Evolutionary conservation across 805 yeast species (phyloP), one percentile per base, ranked within the genome.

Genomic region (Kodamaea neixiangensis): DNA sequence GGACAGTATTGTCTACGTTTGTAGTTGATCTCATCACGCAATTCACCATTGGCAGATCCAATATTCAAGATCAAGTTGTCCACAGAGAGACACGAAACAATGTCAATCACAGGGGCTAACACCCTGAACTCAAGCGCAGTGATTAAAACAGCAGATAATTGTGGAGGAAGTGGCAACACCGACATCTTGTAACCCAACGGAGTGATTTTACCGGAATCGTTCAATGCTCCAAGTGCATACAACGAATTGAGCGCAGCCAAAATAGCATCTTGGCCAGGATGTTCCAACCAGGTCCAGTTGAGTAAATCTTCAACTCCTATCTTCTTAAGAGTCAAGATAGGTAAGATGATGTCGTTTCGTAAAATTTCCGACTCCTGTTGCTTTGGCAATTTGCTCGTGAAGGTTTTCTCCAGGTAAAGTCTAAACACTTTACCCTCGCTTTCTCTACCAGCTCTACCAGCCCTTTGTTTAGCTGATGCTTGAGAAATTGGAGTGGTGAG

Each of bases 371-470:
- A 93, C 61, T 93, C 98, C 4, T 96, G 93, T 62, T 90, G 94
- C 44, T 76, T 72, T 0, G 87, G 84, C 48, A 94, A 71, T 31
- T 62, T 57, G 55, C 78, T 78, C 3, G 67, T 52, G 59, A 81
- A 93, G 51, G 88, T 86, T 1, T 71, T 64, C 59, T 93, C 98
- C 45, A 88, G 83, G 66, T 86, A 94, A 34, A 94, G 70, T 52
- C 98, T 72, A 68, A 77, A 94, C 41, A 94, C 89, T 66, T 93
- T 93, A 40, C 99, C 99, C 10, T 65, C 60, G 25, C 87, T 82
- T 70, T 94, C 98, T 82, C 99, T 89, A 54, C 99, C 99, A n/a
- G 99, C 98, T 77, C 99, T 88, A 66, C 99, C 99, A 43, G 92
- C 84, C 69, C 99, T 77, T 72, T 94, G 99, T 33, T 88, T 81